phyloP scores from a whole-genome alignment of 2,329 filamentous ascomycete species.

The Aureobasidium lini region DNA sequence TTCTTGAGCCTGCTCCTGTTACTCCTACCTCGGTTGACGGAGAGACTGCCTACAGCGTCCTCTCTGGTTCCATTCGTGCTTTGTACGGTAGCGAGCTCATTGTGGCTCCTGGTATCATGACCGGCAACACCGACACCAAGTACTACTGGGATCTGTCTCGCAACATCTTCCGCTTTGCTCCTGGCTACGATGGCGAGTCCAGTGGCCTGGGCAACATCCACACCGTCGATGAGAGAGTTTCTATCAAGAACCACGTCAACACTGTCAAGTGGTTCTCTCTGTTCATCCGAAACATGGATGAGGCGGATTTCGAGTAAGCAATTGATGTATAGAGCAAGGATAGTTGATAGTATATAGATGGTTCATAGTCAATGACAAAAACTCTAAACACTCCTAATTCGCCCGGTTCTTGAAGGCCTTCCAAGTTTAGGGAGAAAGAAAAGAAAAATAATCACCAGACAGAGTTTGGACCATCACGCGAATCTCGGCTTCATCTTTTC shows the following conservation, averaged over 20 bases:
- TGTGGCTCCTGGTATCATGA: slow-evolving; percentile 30
- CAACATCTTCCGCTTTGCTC: slow-evolving; percentile 31
- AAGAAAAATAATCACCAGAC: neutral
- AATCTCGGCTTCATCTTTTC: neutral
- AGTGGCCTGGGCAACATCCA: slow-evolving; percentile 26
- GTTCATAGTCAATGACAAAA: neutral
- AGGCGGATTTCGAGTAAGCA: slow-evolving; percentile 27
- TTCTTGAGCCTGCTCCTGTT: slow-evolving; percentile 27
- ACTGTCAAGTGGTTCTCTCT: slow-evolving; percentile 36
- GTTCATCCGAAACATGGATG: slow-evolving; percentile 40
- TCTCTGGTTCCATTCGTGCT: slow-evolving; percentile 37
- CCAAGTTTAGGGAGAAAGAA: neutral
- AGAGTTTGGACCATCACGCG: neutral
- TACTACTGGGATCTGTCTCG: slow-evolving; percentile 30
- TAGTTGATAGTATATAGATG: neutral
- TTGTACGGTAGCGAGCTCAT: slow-evolving; percentile 36
- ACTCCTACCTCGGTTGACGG: slow-evolving; percentile 30
- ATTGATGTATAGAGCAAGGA: neutral
- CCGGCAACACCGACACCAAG: slow-evolving; percentile 29
- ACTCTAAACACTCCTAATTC: neutral
- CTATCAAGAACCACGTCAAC: slow-evolving; percentile 36
- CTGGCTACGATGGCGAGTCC: slow-evolving; percentile 25
- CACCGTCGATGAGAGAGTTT: slow-evolving; percentile 27
- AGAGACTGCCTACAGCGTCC: slow-evolving; percentile 27
- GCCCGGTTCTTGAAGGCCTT: neutral